Evolutionary conservation across 176 grass and related monocot species (phyloP), one percentile per base, ranked within the genome.

Genomic region (Aegilops umbellulata): DNA sequence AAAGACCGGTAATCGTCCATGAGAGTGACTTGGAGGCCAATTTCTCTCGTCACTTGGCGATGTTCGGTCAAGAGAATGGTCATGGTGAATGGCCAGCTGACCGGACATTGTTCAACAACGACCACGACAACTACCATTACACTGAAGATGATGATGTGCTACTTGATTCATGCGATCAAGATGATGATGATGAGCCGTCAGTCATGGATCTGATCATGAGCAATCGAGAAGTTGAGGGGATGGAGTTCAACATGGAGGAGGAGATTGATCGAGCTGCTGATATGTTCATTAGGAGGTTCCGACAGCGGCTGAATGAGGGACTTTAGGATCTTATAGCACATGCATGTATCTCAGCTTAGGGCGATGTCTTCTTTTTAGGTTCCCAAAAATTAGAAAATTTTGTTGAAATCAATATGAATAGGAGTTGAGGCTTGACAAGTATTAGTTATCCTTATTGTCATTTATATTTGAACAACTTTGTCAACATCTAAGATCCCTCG

Each of bases 221-320:
- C 10, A 58, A 72, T 0, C 84, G 85, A 60, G 85, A 91, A 80
- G 87, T 27, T 1, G 86, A 84, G 4, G 95, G 92, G 2, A 23
- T 27, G 41, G 90, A 93, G 57, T 97, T 95, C 82, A 88, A 74
- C 32, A 82, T 97, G 27, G 95, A 97, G 51, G 85, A 93, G 23
- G 90, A 97, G 60, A 97, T 97, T 55, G 87, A 97, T 65, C 80
- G 80, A 0, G 92, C 84, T 8, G 92, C 92, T 6, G 91, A 93
- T 72, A 78, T 95, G 65, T 97, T 90, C 87, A 97, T 97, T 17
- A 57, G 41, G 51, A 78, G 85, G 60, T 89, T 93, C 35, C 91
- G 85, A 42, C 69, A 31, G 32, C 87, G 92, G 55, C 93, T 95
- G 34, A 14, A 68, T 38, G 87, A 36, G 76, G 42, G 1, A 46